Conservation (phyloP, 2,329 filamentous ascomycete species). For the Geoglossum cookeanum region DNA sequence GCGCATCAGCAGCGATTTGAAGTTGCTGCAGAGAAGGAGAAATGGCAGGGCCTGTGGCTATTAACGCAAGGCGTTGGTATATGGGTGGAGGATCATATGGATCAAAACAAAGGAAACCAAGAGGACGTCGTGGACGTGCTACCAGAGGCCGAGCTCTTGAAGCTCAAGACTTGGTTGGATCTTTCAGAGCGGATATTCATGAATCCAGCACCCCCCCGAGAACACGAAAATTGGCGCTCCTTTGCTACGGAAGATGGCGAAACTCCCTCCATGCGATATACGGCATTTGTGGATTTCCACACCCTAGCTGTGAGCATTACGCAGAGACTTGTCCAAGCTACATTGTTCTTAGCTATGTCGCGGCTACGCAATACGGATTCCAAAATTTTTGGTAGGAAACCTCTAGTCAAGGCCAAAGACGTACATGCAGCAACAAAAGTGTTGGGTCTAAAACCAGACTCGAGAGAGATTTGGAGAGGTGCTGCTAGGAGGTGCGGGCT, state of each 20-base stretch:
- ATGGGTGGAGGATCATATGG: slow-evolving; percentile 12
- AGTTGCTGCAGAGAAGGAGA: slow-evolving; percentile 35
- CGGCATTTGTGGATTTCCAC: slow-evolving; percentile 6
- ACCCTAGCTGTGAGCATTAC: slow-evolving; percentile 6
- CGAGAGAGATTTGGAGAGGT: slow-evolving; percentile 1
- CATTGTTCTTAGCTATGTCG: slow-evolving; percentile 5
- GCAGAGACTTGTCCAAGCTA: slow-evolving; percentile 5
- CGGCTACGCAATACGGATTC: slow-evolving; percentile 4
- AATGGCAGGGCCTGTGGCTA: slow-evolving; percentile 48
- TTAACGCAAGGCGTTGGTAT: slow-evolving; percentile 26
- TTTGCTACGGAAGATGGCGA: neutral
- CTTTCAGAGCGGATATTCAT: slow-evolving; percentile 6
- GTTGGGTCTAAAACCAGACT: slow-evolving; percentile 3
- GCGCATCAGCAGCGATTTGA: slow-evolving; percentile 45
- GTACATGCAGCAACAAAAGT: slow-evolving; percentile 2
- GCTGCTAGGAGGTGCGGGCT: slow-evolving; percentile 5
- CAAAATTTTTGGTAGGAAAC: neutral
- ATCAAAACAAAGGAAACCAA: neutral
- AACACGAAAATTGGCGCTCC: slow-evolving; percentile 4
- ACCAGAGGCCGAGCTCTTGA: slow-evolving; percentile 4
- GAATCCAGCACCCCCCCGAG: slow-evolving; percentile 4
- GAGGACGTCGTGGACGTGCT: neutral
- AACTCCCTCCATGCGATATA: slow-evolving; percentile 4
- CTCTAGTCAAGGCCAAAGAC: slow-evolving; percentile 1
- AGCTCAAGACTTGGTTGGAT: slow-evolving; percentile 2